These are phyloP conservation scores for Epichloe aotearoae DNA, from an alignment of 2,329 filamentous ascomycete genomes.

Conservation along the genomic window DNA sequence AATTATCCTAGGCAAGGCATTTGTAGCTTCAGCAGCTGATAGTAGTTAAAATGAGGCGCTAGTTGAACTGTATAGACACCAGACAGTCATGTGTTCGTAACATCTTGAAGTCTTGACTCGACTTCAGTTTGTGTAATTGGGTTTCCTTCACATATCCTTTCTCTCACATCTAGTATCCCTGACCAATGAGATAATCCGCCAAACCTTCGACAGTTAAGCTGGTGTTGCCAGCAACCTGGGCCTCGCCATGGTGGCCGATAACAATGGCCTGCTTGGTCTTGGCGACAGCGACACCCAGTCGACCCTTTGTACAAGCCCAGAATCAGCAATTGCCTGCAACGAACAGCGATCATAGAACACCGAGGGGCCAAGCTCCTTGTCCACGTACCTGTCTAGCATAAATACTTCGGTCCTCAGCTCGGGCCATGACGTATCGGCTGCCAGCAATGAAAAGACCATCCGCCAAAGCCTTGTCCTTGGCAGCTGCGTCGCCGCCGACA, in stretches of 20 bases:
- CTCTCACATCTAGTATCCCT: constrained; percentile 47
- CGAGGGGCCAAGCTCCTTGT: neutral
- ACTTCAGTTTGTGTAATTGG: neutral
- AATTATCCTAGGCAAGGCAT: neutral
- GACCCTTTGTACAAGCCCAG: constrained; percentile 37
- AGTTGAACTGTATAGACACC: constrained; percentile 5
- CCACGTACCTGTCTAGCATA: constrained; percentile 70
- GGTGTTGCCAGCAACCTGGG: constrained; percentile 59
- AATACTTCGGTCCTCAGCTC: constrained; percentile 62
- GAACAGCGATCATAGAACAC: neutral
- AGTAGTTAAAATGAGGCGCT: constrained; percentile 4
- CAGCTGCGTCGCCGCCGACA: constrained; percentile 29
- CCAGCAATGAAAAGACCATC: constrained; percentile 66
- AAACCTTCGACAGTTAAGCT: constrained; percentile 70
- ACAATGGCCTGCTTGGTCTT: constrained; percentile 86
- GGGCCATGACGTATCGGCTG: constrained; percentile 66
- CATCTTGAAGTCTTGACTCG: constrained; percentile 1
- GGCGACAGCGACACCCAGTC: constrained; percentile 66
- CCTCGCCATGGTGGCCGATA: constrained; percentile 73
- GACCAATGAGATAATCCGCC: constrained; percentile 72
- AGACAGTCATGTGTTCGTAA: constrained; percentile 4
- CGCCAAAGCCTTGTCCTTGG: constrained; percentile 51
- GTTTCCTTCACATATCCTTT: constrained; percentile 4
- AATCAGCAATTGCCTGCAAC: neutral
- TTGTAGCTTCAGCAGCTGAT: neutral